Percentiles rank a stretch among this genome's conserved stretches.
These are phyloP conservation scores for Biscogniauxia sp. DNA, from an alignment of 2,329 filamentous ascomycete species.

Conservation along the genomic window DNA sequence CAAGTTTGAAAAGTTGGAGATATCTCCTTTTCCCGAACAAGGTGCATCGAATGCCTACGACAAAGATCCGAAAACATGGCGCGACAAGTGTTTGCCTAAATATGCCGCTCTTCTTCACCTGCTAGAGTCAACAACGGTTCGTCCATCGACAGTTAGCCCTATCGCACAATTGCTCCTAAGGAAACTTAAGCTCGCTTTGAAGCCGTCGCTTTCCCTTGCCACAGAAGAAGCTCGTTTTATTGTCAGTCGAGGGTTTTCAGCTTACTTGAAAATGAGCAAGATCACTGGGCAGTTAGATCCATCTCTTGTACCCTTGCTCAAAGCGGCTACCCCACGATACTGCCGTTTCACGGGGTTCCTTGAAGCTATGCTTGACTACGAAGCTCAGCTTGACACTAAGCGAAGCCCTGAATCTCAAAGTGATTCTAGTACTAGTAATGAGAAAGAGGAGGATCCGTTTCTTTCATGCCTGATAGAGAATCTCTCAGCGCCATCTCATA, in stretches of 20 bases:
- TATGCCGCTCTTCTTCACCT: constrained; percentile 67
- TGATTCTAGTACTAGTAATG: constrained; percentile 41
- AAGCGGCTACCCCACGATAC: constrained; percentile 64
- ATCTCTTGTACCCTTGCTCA: constrained; percentile 63
- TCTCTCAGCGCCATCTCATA: constrained; percentile 71
- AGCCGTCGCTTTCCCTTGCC: constrained; percentile 56
- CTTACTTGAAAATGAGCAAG: constrained; percentile 66
- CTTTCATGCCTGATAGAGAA: constrained; percentile 67
- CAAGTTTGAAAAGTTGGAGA: constrained; percentile 64
- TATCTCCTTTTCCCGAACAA: constrained; percentile 63
- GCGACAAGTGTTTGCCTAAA: constrained; percentile 62
- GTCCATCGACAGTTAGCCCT: constrained; percentile 64
- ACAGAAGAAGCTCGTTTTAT: constrained; percentile 70
- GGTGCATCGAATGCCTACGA: constrained; percentile 50
- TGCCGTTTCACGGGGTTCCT: constrained; percentile 65
- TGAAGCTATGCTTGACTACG: constrained; percentile 59
- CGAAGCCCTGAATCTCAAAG: constrained; percentile 29
- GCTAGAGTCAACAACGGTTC: constrained; percentile 58
- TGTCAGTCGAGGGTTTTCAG: constrained; percentile 70
- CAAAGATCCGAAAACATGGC: constrained; percentile 61
- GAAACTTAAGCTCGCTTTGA: constrained; percentile 64
- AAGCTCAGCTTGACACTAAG: constrained; percentile 32
- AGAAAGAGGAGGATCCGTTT: constrained; percentile 59
- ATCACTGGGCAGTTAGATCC: constrained; percentile 56
- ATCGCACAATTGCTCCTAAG: constrained; percentile 64